Base-by-base conservation (phyloP, 371 early-diverging fungal species). In the Mortierella sp. region DNA sequence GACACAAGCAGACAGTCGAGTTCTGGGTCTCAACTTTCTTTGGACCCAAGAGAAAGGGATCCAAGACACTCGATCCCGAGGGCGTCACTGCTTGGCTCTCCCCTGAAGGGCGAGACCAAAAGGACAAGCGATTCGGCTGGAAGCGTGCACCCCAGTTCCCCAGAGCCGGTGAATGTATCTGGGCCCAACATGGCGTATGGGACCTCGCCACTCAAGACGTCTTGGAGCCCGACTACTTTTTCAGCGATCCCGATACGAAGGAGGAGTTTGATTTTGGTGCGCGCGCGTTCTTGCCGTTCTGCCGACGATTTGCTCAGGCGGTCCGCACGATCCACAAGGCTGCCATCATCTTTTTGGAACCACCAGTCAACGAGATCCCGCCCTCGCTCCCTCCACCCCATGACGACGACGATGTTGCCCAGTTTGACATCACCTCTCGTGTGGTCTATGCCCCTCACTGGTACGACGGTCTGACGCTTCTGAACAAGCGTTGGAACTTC, bases 361-460 rank as follows among this genome's bases (percentile, higher is more conserved):
- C 94, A 1, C 91, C 93, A 6, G 91, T 93, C 8, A 80, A 90
- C 53, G 91, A 90, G 55, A 69, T 80, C 14, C 92, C 93, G 9
- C 93, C 94, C 10, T 77, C 79, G 24, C 77, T 89, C 9, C 88
- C 90, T 19, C 83, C 83, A 55, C 76, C 76, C 19, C 77, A 77
- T n/a, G 70, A 74, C 29, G 73, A 81, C 34, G 76, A 86, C 5
- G 85, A 86, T 37, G 86, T 72, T 26, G 80, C 81, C 2, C 77
- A 82, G n/a, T 83, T 83, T 29, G 66, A 80, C 31, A 64, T 85
- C 37, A 74, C 87, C 0, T 80, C 86, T 6, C 86, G 90, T 16
- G 68, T 94, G 10, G 91, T 90, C 6, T 93, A 92, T 79, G 86
- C 93, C 0, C 94, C 95, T 8, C 95, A 94, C 76, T 94, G 93